Evolutionary conservation across 129 eudicot genomes (phyloP).

Genomic region (Lactuca saligna): DNA sequence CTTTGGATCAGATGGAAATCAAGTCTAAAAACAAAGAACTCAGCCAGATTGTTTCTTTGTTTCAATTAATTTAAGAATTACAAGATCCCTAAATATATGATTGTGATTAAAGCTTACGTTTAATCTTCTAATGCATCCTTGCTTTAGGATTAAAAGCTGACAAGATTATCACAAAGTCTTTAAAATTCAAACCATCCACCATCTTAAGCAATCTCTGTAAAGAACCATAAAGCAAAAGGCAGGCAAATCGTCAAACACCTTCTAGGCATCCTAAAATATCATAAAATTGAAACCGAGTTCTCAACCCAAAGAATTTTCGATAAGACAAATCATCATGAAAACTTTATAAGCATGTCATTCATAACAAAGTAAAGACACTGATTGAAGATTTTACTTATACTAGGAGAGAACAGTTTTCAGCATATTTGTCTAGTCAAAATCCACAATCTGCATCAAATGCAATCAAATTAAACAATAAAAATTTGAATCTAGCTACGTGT

Average conservation of each 20-base stretch:
- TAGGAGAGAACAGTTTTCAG: no score
- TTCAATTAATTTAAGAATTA: neutral
- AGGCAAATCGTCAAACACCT: constrained; percentile 26
- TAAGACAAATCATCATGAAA: no score
- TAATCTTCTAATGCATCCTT: constrained; percentile 62
- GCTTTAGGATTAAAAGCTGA: constrained; percentile 92
- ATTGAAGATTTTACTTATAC: no score
- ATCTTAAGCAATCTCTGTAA: constrained; percentile 82
- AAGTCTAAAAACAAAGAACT: neutral
- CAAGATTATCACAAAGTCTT: constrained; percentile 88
- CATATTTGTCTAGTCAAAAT: no score
- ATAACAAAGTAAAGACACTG: no score
- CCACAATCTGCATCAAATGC: no score
- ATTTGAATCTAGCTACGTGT: no score
- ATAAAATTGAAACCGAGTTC: neutral
- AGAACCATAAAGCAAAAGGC: constrained; percentile 24
- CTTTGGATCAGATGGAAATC: no score
- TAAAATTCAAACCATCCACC: constrained; percentile 97
- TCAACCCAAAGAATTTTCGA: neutral
- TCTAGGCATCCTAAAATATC: constrained; percentile 1
- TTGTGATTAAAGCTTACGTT: constrained; percentile 43
- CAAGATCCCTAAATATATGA: neutral
- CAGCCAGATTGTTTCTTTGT: neutral
- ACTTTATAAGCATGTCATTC: no score
- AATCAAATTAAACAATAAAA: no score